These are phyloP conservation scores for Dothistroma pini DNA, from an alignment of 2,329 filamentous ascomycete species.

Conservation along the genomic window DNA sequence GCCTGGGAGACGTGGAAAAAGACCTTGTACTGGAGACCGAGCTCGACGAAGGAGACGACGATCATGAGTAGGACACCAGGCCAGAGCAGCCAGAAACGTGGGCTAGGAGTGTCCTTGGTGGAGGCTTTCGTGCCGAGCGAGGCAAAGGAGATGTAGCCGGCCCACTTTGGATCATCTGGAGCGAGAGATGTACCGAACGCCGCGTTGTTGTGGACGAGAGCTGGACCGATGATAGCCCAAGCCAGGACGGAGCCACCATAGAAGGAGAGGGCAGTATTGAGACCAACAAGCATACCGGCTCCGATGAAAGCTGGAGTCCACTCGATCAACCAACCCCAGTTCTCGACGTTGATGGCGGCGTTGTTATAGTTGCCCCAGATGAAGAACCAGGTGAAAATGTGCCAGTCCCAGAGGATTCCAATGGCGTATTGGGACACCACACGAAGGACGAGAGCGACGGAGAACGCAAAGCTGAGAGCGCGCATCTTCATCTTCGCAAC, in stretches of 20 bases:
- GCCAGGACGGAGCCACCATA: slow-evolving; percentile 54
- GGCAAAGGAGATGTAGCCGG: slow-evolving; percentile 39
- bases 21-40: slow-evolving; percentile 35
- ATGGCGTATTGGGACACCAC: slow-evolving; percentile 57
- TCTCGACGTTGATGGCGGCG: slow-evolving; percentile 52
- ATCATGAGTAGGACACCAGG: slow-evolving; percentile 51
- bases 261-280: slow-evolving; percentile 58
- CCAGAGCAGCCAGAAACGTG: slow-evolving; percentile 53
- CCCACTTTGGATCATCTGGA: slow-evolving; percentile 41
- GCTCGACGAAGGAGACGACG: slow-evolving; percentile 46
- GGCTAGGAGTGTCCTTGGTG: slow-evolving; percentile 44
- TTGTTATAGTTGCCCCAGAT: slow-evolving; percentile 54
- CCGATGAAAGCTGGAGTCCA: slow-evolving; percentile 60
- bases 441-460: slow-evolving; percentile 50
- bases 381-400: slow-evolving; percentile 49
- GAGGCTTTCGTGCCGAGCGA: slow-evolving; percentile 37
- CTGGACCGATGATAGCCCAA: slow-evolving; percentile 56
- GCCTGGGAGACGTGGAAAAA: slow-evolving; percentile 49
- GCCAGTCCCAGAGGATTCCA: slow-evolving; percentile 53
- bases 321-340: slow-evolving; percentile 60
- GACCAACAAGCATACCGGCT: slow-evolving; percentile 54
- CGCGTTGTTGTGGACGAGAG: slow-evolving; percentile 52
- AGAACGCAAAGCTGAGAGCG: slow-evolving; percentile 52
- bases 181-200: slow-evolving; percentile 42
- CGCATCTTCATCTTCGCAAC: slow-evolving; percentile 57